Base-by-base conservation (phyloP, 306 rosid genomes). In the Fragaria iinumae region DNA sequence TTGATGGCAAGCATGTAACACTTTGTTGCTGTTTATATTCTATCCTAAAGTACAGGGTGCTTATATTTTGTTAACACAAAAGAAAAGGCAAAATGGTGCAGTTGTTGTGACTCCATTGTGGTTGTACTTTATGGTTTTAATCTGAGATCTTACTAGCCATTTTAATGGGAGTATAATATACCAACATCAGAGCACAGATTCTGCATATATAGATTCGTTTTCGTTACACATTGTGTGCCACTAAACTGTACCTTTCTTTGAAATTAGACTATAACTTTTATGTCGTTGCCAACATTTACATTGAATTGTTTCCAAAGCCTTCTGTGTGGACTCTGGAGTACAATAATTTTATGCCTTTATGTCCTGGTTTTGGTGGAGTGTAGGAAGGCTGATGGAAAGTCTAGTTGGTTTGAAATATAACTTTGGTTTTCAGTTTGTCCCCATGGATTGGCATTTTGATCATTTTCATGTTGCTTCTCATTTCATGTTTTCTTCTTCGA, bases 1-100 rank as follows among this genome's bases (percentile, higher is more conserved):
- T 65, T 18, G 71, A 72, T 70, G 69, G 34, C 64, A 76, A 36
- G 41, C 44, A 47, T 57, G 18, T 53, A 41, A 49, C 75, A 71
- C 8, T 21, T 50, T 3, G 39, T 68, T 36, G 50, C 60, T 48
- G 59, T 39, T 63, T 76, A 62, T 53, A n/a, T 64, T 64, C 23
- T 64, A 34, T 32, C 69, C 44, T 17, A 34, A 17, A 16, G 13
- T 63, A 64, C 43, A 64, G 69, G 45, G 2, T 64, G 69, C 69
- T 64, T 64, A 64, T 64, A 64, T 32, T 64, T 64, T 64, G 69
- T 63, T 29, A 63, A 29, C 67, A 62, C 11, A 63, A 16, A 63
- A 63, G 4, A 14, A 16, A 7, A 2, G 9, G 43, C 12, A 0
- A 63, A 63, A 13, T 16, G 68, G 44, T 3, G 20, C 43, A 1